Conservation (phyloP, 2,329 filamentous ascomycete species). For the Colletotrichum sp. region DNA sequence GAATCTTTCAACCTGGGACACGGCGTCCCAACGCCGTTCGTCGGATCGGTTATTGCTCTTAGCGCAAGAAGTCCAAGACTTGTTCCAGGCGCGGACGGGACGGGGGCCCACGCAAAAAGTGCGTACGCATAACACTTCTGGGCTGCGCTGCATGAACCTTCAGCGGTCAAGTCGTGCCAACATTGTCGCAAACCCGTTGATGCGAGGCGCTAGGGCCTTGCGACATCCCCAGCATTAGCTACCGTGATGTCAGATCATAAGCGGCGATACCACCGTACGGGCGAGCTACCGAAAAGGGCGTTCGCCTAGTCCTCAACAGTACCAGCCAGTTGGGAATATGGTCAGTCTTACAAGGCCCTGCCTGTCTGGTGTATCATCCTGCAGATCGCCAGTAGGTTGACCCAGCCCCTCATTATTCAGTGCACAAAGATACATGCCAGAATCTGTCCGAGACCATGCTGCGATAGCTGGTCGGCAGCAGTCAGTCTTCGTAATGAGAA, state of each 20-base stretch:
- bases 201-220: background rate
- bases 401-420: background rate
- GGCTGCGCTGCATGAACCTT: background rate
- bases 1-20: background rate
- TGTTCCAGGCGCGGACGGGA: background rate
- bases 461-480: background rate
- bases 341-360: background rate
- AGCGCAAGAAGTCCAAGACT: background rate
- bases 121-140: background rate
- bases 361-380: conserved; percentile 1
- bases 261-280: background rate
- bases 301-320: conserved; percentile 1
- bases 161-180: background rate
- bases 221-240: background rate
- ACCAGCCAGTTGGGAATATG: conserved; percentile 16
- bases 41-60: background rate
- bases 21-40: background rate
- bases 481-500: background rate
- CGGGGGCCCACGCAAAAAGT: background rate
- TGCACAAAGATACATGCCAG: background rate
- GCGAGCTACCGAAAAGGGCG: conserved; percentile 12
- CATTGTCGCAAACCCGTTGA: background rate
- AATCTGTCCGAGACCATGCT: background rate
- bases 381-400: background rate
- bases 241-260: background rate